Evolutionary conservation across 805 yeast genomes (phyloP), one percentile per base, ranked within the genome.

Genomic region (Candida oleophila): DNA sequence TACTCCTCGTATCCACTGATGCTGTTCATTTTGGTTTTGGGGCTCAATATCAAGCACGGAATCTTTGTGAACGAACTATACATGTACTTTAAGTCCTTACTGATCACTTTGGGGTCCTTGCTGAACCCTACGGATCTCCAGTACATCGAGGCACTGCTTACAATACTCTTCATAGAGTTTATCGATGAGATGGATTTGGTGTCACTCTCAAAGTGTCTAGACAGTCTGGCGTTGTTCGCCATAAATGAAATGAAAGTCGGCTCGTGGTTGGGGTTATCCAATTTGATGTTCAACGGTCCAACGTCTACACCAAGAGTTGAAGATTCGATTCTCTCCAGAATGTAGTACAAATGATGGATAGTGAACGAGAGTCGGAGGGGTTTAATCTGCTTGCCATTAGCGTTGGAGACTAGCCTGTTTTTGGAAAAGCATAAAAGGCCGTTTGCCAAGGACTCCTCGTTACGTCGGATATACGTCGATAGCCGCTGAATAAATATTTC

Each of bases 1-100:
- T 78, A 83, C 57, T 83, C 88, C 55, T 83, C 87, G 59, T 81
- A 83, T 2, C 83, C 82, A 42, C 71, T 74, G 22, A 83, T 82
- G 38, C 80, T 65, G 50, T 71, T 76, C 15, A 84, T 77, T 50
- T 80, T 80, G 4, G 80, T 71, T 50, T 81, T 84, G 9, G 84
- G 83, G 11, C 83, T 77, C 46, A 83, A 59, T 32, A 85, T 65
- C 43, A 83, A 68, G 57, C 87, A 81, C 0, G 89, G 88, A 22
- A 83, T 66, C 51, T 82, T 82, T 2, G 86, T 78, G 60, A 83
- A 83, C 3, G 85, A 82, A 15, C 83, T 75, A 57, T 81, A 79
- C 22, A 83, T 59, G 61, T 83, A 83, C 52, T 72, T 76, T 40
- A 80, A 61, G 52, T 81, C 84, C 51, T 74, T 78, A 35, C 68